Conservation (phyloP, 148 eudicot genomes). For the Mesembryanthemum crystallinum region DNA sequence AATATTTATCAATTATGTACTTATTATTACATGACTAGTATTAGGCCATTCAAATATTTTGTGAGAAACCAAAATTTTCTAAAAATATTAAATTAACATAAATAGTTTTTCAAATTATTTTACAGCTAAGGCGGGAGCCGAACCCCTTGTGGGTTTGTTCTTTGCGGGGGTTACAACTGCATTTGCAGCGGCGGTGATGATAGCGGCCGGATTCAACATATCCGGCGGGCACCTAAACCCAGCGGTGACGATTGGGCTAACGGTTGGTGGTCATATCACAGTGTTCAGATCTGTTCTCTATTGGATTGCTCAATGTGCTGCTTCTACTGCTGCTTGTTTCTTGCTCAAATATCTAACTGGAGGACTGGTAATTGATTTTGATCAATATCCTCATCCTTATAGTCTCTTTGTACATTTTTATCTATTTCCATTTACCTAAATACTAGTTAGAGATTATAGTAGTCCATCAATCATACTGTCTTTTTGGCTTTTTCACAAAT, state of each 20-base stretch:
- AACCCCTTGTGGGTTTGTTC: conserved; percentile 56
- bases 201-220: conserved; percentile 72
- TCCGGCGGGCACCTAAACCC: conserved; percentile 93
- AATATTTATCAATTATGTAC: no score
- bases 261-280: conserved; percentile 79
- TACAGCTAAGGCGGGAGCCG: conserved; percentile 52
- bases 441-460: no score
- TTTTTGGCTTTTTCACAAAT: no score
- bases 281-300: conserved; percentile 63
- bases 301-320: conserved; percentile 77
- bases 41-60: no score
- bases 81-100: no score
- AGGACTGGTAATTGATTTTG: conserved; percentile 50
- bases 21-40: no score
- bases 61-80: no score
- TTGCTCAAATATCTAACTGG: conserved; percentile 72
- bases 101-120: neutral
- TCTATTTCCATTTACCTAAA: neutral
- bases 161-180: conserved; percentile 82
- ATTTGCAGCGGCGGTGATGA: conserved; percentile 79
- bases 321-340: conserved; percentile 82
- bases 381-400: neutral
- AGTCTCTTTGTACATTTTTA: neutral
- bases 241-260: conserved; percentile 76
- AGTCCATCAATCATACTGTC: no score